Percentiles rank a stretch among this genome's conserved stretches.
Conservation (phyloP, 208 protist species). For the Trypanosoma platydactyli region DNA sequence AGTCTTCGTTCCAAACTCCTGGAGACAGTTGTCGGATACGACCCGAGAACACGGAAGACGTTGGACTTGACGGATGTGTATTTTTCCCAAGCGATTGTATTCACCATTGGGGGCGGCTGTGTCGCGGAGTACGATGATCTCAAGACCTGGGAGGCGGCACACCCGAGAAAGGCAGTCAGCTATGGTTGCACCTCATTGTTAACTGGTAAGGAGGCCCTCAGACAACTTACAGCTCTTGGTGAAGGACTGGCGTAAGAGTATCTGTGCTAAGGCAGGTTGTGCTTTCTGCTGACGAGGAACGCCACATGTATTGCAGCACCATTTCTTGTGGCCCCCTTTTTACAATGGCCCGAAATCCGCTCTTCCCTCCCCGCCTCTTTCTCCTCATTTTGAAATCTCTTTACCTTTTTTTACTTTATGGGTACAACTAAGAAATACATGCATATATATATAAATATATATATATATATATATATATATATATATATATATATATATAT, state of each 20-base stretch:
- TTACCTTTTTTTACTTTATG: constrained; percentile 12
- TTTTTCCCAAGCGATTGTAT: constrained; percentile 89
- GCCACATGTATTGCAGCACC: background rate
- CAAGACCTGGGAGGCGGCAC: constrained; percentile 77
- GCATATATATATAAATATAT: constrained; percentile 6
- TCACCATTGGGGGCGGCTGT: constrained; percentile 82
- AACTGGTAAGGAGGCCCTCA: constrained; percentile 77
- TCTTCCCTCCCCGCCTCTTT: constrained; percentile 5
- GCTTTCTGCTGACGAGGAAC: background rate
- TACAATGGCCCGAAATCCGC: too few relatives aligned
- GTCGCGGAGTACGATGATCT: constrained; percentile 90
- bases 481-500: too few relatives aligned
- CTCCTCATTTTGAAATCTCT: background rate
- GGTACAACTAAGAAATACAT: too few relatives aligned
- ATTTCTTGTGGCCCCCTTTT: too few relatives aligned
- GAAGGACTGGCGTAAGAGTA: constrained; percentile 8
- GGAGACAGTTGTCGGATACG: constrained; percentile 69
- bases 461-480: constrained; percentile 15
- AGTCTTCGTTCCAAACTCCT: constrained; percentile 34
- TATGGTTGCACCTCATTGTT: constrained; percentile 87
- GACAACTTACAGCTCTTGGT: constrained; percentile 67
- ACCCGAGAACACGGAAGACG: constrained; percentile 64
- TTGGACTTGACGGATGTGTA: constrained; percentile 58
- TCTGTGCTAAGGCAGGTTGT: background rate
- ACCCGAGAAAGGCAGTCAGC: constrained; percentile 72